Evolutionary conservation across 202 grass and related monocot genomes (phyloP).

Genomic region (Setaria viridis): DNA sequence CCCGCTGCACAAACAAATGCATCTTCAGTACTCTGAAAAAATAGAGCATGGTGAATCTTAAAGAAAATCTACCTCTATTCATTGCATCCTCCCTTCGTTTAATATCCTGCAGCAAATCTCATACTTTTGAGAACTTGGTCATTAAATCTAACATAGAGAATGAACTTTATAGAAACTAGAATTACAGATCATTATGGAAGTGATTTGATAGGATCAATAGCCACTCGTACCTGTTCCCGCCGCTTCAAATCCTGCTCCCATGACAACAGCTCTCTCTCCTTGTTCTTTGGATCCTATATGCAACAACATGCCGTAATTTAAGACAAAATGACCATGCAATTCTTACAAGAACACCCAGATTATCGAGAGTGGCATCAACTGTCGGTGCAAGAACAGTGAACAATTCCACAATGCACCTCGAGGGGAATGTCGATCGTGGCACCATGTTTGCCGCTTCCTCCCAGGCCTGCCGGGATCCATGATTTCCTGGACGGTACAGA

Average conservation of each 20-base stretch:
- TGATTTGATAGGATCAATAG: conserved; percentile 22
- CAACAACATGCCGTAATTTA: background rate
- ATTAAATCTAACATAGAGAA: background rate
- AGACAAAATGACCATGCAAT: background rate
- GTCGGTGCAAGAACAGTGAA: background rate
- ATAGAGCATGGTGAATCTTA: conserved; percentile 2
- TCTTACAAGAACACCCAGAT: conserved; percentile 24
- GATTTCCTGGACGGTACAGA: conserved; percentile 46
- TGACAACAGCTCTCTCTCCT: conserved; percentile 62
- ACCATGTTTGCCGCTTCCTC: conserved; percentile 53
- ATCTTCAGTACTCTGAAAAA: conserved; percentile 34
- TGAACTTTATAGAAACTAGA: conserved; percentile 4
- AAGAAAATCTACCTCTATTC: conserved; percentile 63
- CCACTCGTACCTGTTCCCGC: conserved; percentile 62
- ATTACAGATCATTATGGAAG: background rate
- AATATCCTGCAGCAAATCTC: conserved; percentile 66
- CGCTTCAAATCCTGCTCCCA: conserved; percentile 89
- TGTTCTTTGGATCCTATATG: conserved; percentile 66
- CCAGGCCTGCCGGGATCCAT: conserved; percentile 47
- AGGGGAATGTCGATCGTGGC: conserved; percentile 61
- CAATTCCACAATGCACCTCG: conserved; percentile 26
- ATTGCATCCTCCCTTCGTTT: conserved; percentile 83
- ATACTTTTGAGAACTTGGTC: conserved; percentile 31
- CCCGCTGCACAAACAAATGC: conserved; percentile 55
- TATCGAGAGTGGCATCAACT: background rate